These are phyloP conservation scores for Solanum ahanhuiri DNA, from an alignment of 257 asterid species.

Conservation along the genomic window DNA sequence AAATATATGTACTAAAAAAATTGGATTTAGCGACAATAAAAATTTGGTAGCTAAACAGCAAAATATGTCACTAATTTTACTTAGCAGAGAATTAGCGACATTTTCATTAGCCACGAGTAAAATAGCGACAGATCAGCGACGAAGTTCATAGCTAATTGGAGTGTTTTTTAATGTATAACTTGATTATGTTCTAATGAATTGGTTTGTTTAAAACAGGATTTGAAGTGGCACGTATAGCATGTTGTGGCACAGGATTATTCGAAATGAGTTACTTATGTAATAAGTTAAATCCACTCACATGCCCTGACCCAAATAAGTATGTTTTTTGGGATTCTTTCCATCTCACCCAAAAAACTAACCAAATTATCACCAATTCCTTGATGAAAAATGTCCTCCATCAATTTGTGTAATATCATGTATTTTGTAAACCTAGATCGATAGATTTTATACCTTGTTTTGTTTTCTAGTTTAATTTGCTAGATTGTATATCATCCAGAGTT, in stretches of 20 bases:
- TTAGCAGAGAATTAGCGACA: neutral
- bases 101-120: too few relatives aligned
- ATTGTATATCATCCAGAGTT: neutral
- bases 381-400: slow-evolving; percentile 30
- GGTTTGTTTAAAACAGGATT: slow-evolving; percentile 32
- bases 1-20: neutral
- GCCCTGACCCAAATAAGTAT: slow-evolving; percentile 70
- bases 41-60: neutral
- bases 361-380: slow-evolving; percentile 35
- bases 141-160: neutral
- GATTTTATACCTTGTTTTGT: neutral
- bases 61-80: neutral
- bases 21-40: neutral
- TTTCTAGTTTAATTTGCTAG: neutral
- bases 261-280: slow-evolving; percentile 85
- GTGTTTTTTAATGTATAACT: neutral
- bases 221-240: slow-evolving; percentile 60
- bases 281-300: slow-evolving; percentile 61
- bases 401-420: slow-evolving; percentile 15
- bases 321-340: slow-evolving; percentile 95
- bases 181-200: neutral
- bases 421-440: neutral
- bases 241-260: slow-evolving; percentile 80
- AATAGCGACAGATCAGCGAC: fast-evolving
- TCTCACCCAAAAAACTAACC: slow-evolving; percentile 62